These are phyloP conservation scores for Colletotrichum phormii DNA, from an alignment of 2,329 filamentous ascomycete species.

Conservation along the genomic window DNA sequence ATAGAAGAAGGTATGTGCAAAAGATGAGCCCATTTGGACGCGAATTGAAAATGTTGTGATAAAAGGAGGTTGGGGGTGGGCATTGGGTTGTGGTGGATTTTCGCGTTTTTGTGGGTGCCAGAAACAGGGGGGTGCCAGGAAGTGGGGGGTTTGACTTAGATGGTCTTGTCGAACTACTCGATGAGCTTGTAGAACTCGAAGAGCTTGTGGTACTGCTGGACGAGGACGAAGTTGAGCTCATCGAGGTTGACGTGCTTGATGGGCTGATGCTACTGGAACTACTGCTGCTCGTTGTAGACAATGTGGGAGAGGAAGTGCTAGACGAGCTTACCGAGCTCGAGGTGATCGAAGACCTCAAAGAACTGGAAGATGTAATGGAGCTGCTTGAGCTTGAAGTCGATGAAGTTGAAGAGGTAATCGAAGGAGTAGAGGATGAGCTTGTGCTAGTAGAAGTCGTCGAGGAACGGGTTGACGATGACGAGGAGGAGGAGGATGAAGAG, in stretches of 20 bases:
- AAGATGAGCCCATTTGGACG: too few species aligned
- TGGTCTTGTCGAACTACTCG: not conserved
- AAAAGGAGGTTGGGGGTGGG: too few species aligned
- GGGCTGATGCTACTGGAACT: not conserved
- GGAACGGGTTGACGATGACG: not conserved
- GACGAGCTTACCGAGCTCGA: not conserved
- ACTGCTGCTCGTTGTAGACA: not conserved
- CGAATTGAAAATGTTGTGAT: too few species aligned
- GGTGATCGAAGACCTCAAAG: not conserved
- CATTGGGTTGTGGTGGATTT: too few species aligned
- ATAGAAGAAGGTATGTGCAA: too few species aligned
- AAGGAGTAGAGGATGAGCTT: not conserved
- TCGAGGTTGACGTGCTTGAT: not conserved
- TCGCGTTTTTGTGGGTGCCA: too few species aligned
- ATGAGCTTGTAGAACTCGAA: not conserved
- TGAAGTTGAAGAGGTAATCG: not conserved
- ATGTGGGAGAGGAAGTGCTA: not conserved
- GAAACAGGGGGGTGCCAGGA: too few species aligned
- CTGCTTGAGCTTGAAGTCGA: not conserved
- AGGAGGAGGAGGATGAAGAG: not conserved
- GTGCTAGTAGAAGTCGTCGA: not conserved
- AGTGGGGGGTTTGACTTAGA: too few species aligned
- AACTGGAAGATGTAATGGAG: not conserved
- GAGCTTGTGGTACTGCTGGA: not conserved
- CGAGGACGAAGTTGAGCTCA: not conserved